Percentiles rank a stretch among this genome's conserved stretches.
Evolutionary conservation across 2,329 filamentous ascomycete species (phyloP).

Genomic region (Helminthosporium solani): DNA sequence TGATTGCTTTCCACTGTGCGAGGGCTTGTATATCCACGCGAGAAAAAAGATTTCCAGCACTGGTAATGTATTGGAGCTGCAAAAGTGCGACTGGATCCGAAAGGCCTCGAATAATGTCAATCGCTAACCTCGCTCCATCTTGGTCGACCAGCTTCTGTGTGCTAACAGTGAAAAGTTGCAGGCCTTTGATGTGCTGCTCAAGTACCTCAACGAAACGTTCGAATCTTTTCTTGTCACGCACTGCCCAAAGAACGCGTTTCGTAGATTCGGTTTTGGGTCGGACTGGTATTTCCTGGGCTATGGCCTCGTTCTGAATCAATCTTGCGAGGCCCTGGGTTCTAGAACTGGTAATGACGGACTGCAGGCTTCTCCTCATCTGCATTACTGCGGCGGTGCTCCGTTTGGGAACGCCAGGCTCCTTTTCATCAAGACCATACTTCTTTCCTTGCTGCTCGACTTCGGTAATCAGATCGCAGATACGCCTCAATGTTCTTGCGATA

Average conservation of each 20-base stretch:
- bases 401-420: neutral
- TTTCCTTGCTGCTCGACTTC: conserved; percentile 1
- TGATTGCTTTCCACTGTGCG: conserved; percentile 4
- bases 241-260: conserved; percentile 3
- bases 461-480: conserved; percentile 1
- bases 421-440: neutral
- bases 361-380: conserved; percentile 4
- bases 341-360: neutral
- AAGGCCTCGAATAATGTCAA: conserved; percentile 3
- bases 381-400: neutral
- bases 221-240: conserved; percentile 7
- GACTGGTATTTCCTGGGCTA: too few species aligned
- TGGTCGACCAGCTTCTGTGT: neutral
- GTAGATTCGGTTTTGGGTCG: neutral
- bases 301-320: neutral
- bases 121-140: neutral
- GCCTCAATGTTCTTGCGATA: conserved; percentile 1
- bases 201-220: conserved; percentile 1
- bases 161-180: neutral
- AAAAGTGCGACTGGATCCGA: neutral
- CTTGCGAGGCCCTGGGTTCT: neutral
- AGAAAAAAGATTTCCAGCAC: neutral
- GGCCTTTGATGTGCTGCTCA: conserved; percentile 1
- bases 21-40: neutral
- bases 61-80: neutral